A percentile compares a stretch with the other conserved stretches of the same genome.
phyloP scores from a whole-genome alignment of 768 basidiomycete genomes.

The Lyophyllum semitale region DNA sequence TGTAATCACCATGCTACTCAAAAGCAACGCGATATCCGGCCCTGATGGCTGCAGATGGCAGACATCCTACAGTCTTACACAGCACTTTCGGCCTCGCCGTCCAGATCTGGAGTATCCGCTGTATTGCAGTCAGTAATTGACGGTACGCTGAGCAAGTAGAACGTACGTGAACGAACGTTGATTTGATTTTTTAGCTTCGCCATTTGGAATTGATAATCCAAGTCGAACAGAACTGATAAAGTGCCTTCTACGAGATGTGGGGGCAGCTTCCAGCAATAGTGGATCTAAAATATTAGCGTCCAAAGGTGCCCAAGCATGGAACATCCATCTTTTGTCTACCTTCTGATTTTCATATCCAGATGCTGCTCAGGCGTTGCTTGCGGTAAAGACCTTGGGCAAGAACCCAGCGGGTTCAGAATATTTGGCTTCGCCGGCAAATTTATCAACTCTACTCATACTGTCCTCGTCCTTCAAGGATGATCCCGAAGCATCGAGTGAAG shows the following conservation, averaged over 20 bases:
- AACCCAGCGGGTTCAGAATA: conserved; percentile 67
- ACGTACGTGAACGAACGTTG: neutral
- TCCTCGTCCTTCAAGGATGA: conserved; percentile 57
- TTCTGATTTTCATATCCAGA: conserved; percentile 44
- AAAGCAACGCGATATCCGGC: neutral
- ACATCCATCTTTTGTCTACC: neutral
- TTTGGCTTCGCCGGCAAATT: conserved; percentile 54
- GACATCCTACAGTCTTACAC: conserved; percentile 47
- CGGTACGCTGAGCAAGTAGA: conserved; percentile 33
- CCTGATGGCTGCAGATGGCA: conserved; percentile 53
- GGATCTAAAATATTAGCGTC: conserved; percentile 50
- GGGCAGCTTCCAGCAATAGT: conserved; percentile 23
- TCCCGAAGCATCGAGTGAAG: conserved; percentile 63
- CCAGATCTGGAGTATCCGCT: conserved; percentile 43
- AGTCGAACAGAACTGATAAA: conserved; percentile 60
- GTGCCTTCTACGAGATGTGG: conserved; percentile 61
- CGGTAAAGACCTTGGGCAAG: conserved; percentile 76
- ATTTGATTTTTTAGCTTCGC: conserved; percentile 31
- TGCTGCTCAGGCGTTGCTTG: conserved; percentile 62
- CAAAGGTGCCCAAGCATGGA: conserved; percentile 54
- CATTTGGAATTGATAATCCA: conserved; percentile 46
- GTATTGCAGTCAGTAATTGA: conserved; percentile 54
- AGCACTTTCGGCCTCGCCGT: conserved; percentile 47
- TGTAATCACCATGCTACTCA: conserved; percentile 4
- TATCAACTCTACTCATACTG: conserved; percentile 56